Conservation (phyloP, 1,139 yeast genomes). For the Suhomyces maxii region DNA sequence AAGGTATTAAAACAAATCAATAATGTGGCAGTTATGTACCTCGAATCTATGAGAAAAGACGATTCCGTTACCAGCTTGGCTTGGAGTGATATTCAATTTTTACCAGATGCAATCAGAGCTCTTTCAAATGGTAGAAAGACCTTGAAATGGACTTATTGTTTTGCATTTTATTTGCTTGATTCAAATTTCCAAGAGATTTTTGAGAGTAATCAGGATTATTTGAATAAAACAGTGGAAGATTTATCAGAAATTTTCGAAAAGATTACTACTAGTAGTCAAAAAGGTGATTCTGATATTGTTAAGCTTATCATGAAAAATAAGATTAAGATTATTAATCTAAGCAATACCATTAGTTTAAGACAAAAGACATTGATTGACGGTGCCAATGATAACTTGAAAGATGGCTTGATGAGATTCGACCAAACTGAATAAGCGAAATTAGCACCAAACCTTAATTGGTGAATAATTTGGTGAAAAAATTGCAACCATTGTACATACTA, state of each 20-base stretch:
- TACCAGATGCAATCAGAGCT: constrained; percentile 67
- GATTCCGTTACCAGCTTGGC: constrained; percentile 46
- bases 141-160: constrained; percentile 88
- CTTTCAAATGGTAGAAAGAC: constrained; percentile 72
- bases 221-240: constrained; percentile 76
- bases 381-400: constrained; percentile 33
- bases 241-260: constrained; percentile 69
- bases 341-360: constrained; percentile 47
- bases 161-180: constrained; percentile 65
- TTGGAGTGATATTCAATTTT: constrained; percentile 89
- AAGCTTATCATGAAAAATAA: constrained; percentile 47
- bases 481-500: too few relatives aligned
- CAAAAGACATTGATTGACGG: constrained; percentile 52
- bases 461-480: neutral
- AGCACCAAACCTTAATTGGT: neutral
- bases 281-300: constrained; percentile 23
- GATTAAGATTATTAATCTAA: constrained; percentile 49
- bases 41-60: constrained; percentile 45
- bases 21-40: constrained; percentile 54
- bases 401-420: constrained; percentile 13
- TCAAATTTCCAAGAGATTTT: constrained; percentile 57
- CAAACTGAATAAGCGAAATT: too few relatives aligned
- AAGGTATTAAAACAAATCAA: constrained; percentile 64
- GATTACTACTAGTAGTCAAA: constrained; percentile 40
- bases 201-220: constrained; percentile 71